Evolutionary conservation across 148 eudicot species (phyloP), one percentile per base, ranked within the genome.

Genomic region (Amaranthus palmeri): DNA sequence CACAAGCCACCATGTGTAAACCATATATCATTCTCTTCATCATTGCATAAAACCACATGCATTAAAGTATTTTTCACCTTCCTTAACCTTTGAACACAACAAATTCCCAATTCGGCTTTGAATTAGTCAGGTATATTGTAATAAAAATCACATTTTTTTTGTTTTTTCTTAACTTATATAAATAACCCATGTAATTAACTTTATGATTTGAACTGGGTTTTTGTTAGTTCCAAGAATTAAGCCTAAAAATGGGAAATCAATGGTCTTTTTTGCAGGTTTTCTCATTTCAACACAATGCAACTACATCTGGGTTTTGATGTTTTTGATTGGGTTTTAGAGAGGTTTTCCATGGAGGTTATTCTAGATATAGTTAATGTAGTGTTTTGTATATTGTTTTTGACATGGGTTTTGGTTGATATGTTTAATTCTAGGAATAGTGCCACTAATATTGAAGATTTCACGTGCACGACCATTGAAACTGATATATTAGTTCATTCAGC

Each of bases 371-470:
- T 65, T 10, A 85, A 86, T 87, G 88, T 85, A 70, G 93, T 59
- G 9, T 88, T 90, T 61, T 84, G 80, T 67, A 45, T 82, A 58
- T 6, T 78, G 70, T 82, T 92, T 43, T 69, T 92, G 64, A 56
- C 80, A 57, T 87, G 96, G 92, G 83, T 81, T 81, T 79, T 88
- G 64, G 50, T 77, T 41, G 85, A 92, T 46, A 60, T 80, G 54
- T 80, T 81, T 18, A 84, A 70, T 58, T 52, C 56, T 46, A 80
- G 81, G 79, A 46, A 71, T 59, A 62, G 71, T 56, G 51, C 57
- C 60, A 72, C 51, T 65, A 7, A 10, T 55, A 65, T 48, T 36
- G 58, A 61, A 51, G 55, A 25, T 25, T 25, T 25, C 36, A 25
- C 36, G 0, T 25, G 36, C 36, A 25, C 36, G 36, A 25, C 36